Conservation (phyloP, 1,284 basidiomycete species). For the Fereydounia khargensis region DNA sequence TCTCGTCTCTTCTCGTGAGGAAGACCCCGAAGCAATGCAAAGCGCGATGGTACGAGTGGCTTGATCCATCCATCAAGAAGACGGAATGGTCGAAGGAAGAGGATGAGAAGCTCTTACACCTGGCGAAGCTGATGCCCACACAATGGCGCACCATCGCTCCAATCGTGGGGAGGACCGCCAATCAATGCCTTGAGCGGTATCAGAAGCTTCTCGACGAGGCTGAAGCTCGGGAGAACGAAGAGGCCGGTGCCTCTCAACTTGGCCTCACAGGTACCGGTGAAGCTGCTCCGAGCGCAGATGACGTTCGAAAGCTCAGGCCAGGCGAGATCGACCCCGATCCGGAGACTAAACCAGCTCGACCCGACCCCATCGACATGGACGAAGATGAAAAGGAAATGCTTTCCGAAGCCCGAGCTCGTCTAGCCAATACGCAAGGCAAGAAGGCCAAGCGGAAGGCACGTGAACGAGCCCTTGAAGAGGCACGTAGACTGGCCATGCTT, state of each 20-base stretch:
- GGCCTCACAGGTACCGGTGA: slow-evolving; percentile 78
- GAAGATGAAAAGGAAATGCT: slow-evolving; percentile 99
- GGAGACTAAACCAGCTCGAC: slow-evolving; percentile 94
- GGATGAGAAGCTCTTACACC: slow-evolving; percentile 95
- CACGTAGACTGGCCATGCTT: slow-evolving; percentile 84
- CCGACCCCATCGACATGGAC: slow-evolving; percentile 99
- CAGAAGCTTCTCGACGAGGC: slow-evolving; percentile 97
- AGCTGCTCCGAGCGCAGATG: slow-evolving; percentile 82
- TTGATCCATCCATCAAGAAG: slow-evolving; percentile 99
- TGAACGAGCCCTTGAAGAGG: slow-evolving; percentile 81
- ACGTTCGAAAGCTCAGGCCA: slow-evolving; percentile 81
- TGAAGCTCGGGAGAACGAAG: slow-evolving; percentile 58
- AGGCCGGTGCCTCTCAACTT: slow-evolving; percentile 27
- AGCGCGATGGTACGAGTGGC: slow-evolving; percentile 97
- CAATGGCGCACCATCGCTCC: slow-evolving; percentile 99
- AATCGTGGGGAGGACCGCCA: slow-evolving; percentile 97
- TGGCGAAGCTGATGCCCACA: slow-evolving; percentile 98
- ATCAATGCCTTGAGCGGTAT: slow-evolving; percentile 96
- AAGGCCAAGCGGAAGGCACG: slow-evolving; percentile 98
- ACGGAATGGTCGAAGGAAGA: slow-evolving; percentile 82
- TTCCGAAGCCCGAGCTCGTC: slow-evolving; percentile 92
- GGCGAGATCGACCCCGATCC: slow-evolving; percentile 99
- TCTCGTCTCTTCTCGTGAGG: slow-evolving; percentile 92
- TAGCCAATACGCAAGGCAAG: slow-evolving; percentile 99
- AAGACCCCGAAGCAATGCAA: slow-evolving; percentile 99